Evolutionary conservation across 1,284 basidiomycete genomes (phyloP), one percentile per base, ranked within the genome.

Genomic region (Meripilus lineatus): DNA sequence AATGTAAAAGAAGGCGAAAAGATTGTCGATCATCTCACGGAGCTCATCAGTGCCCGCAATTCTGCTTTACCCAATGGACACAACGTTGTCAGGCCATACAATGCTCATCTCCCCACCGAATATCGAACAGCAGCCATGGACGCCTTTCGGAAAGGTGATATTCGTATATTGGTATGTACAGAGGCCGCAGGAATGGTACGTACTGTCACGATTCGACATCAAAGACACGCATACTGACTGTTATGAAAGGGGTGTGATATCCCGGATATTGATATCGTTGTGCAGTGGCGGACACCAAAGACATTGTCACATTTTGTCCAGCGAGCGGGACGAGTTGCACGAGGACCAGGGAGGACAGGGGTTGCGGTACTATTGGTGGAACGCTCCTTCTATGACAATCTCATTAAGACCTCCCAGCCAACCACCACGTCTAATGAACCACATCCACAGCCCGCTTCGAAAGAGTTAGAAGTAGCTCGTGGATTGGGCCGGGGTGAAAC

Each of bases 161-260:
- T 58, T 2, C 51, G 54, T 0, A 47, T 58, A 13, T 24, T 58
- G 0, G 51, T 58, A 0, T 58, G 57, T 25, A 58, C 55, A 1
- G 8, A 79, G 30, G 53, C 55, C 1, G 55, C 57, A 2, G 57
- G 57, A 7, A 58, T 58, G 57, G 57, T 57, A 30, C 24, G 55
- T 47, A 30, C 28, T 30, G 28, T 10, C 28, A 30, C 28, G 28
- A 35, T 10, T 35, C 13, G 13, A 10, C 17, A 14, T 8, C 8
- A 28, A 21, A 5, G 13, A 28, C 17, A n/a, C 36, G 21, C 20
- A 5, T 18, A 17, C 20, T 24, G 13, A 2, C 13, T 35, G n/a
- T 5, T 18, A 10, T 17, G 32, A 14, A 23, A 58, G 56, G 58
- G 57, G 1, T 58, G 56, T 26, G 54, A 61, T 26, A 38, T 61